phyloP scores from a whole-genome alignment of 108 stramenopile species.

The Pinguiococcus pyrenoidosus region DNA sequence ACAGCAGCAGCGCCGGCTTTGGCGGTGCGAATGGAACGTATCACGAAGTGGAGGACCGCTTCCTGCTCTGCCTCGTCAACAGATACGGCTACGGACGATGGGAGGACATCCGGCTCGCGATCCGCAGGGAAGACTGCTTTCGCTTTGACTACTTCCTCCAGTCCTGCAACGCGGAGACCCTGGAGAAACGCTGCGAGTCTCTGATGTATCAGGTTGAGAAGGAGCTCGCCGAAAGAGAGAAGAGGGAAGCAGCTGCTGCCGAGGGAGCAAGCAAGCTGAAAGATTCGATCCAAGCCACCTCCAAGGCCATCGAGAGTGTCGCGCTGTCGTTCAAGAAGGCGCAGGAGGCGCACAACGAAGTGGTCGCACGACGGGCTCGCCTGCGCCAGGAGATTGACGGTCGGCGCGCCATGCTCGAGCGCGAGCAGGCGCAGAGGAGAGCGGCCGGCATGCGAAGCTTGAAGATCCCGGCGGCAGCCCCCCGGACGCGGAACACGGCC shows the following conservation, averaged over 20 bases:
- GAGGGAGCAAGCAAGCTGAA: not conserved
- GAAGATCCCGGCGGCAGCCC: no score
- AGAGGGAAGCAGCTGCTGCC: not conserved
- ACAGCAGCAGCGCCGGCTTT: no score
- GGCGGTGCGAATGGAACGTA: no score
- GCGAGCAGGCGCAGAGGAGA: not conserved
- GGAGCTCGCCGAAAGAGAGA: constrained; percentile 23
- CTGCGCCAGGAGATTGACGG: not conserved
- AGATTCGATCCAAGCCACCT: not conserved
- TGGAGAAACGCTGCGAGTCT: constrained; percentile 30
- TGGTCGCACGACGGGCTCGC: not conserved
- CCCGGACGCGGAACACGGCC: no score
- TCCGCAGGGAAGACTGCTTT: constrained; percentile 32
- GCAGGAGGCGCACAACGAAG: not conserved
- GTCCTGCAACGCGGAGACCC: constrained; percentile 23
- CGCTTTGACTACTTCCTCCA: constrained; percentile 37
- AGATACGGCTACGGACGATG: constrained; percentile 37
- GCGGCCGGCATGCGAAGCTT: constrained; percentile 3
- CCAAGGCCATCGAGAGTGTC: no score
- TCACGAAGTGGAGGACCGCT: no score
- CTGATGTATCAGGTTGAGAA: constrained; percentile 34
- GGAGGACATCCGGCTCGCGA: constrained; percentile 37
- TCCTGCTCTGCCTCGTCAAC: constrained; percentile 25
- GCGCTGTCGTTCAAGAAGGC: not conserved
- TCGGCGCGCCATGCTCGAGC: not conserved